These are phyloP conservation scores for Mycena amicta DNA, from an alignment of 768 basidiomycete genomes.

Conservation along the genomic window DNA sequence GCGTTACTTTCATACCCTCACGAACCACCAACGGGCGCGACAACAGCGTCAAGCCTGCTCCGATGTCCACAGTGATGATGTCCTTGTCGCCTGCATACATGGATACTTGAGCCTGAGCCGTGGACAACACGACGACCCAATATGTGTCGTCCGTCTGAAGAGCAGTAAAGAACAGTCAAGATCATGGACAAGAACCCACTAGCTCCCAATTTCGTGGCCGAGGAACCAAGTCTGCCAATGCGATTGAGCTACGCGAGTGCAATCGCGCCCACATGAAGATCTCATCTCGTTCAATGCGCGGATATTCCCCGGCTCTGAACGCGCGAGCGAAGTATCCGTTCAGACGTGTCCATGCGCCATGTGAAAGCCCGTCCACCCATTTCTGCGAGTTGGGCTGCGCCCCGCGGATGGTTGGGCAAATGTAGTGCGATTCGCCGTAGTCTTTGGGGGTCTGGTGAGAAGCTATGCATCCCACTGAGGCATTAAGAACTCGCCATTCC, in stretches of 20 bases:
- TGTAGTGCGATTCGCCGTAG: conserved; percentile 52
- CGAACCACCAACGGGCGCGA: conserved; percentile 35
- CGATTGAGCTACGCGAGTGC: conserved; percentile 42
- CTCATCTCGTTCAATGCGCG: conserved; percentile 45
- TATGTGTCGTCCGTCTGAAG: conserved; percentile 47
- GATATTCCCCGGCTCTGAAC: conserved; percentile 49
- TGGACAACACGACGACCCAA: conserved; percentile 51
- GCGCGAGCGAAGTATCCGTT: conserved; percentile 9
- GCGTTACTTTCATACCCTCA: conserved; percentile 5
- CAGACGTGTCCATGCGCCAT: conserved; percentile 28
- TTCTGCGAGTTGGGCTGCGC: conserved; percentile 41
- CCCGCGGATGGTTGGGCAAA: conserved; percentile 46
- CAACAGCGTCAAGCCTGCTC: conserved; percentile 46
- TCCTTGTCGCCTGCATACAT: conserved; percentile 38
- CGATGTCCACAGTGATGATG: conserved; percentile 33
- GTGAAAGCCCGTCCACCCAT: conserved; percentile 45
- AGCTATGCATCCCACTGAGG: not conserved
- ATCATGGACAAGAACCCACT: conserved; percentile 41
- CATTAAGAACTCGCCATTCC: conserved; percentile 44
- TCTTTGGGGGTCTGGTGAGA: too few relatives aligned
- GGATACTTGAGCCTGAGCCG: conserved; percentile 40
- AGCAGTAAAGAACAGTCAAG: not conserved
- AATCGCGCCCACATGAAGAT: conserved; percentile 54
- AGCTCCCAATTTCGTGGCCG: conserved; percentile 44
- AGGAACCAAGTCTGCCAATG: conserved; percentile 38